These are phyloP conservation scores for Daldinia eschscholtzii DNA, from an alignment of 2,329 filamentous ascomycete genomes.

Conservation along the genomic window DNA sequence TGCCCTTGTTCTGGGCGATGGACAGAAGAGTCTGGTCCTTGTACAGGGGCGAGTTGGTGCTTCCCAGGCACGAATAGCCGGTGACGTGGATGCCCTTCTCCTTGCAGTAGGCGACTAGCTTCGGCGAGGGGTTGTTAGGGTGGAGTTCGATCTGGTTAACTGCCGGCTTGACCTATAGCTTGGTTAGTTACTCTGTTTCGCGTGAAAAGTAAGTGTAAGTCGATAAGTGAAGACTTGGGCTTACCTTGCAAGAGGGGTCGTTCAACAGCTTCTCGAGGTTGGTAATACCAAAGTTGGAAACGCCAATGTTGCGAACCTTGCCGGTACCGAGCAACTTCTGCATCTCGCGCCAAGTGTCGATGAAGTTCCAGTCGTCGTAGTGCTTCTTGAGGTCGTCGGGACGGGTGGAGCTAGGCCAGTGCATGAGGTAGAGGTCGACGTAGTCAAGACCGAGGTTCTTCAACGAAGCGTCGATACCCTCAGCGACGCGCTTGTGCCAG, in stretches of 20 bases:
- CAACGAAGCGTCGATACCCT: constrained; percentile 71
- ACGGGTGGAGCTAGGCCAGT: constrained; percentile 77
- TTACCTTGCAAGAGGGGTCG: constrained; percentile 72
- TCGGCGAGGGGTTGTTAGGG: constrained; percentile 84
- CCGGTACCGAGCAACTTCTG: constrained; percentile 76
- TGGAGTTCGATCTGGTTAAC: constrained; percentile 89
- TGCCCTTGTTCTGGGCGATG: constrained; percentile 74
- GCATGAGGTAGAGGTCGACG: constrained; percentile 78
- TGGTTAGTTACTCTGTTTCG: constrained; percentile 13
- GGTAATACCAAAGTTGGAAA: constrained; percentile 86
- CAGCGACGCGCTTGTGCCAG: constrained; percentile 77
- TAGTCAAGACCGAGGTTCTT: constrained; percentile 73
- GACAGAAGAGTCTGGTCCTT: constrained; percentile 73
- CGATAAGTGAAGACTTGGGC: constrained; percentile 19
- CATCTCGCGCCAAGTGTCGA: constrained; percentile 82
- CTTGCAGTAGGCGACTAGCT: constrained; percentile 79
- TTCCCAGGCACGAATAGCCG: constrained; percentile 80
- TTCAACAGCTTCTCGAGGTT: constrained; percentile 83
- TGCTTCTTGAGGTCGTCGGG: constrained; percentile 74
- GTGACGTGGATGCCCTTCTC: constrained; percentile 81
- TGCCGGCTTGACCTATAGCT: constrained; percentile 66
- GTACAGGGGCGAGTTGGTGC: constrained; percentile 76
- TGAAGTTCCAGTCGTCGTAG: constrained; percentile 82
- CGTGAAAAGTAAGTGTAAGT: not conserved
- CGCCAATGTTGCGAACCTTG: constrained; percentile 84